Base-by-base conservation (phyloP, 202 grass and related monocot genomes). In the Digitaria exilis region DNA sequence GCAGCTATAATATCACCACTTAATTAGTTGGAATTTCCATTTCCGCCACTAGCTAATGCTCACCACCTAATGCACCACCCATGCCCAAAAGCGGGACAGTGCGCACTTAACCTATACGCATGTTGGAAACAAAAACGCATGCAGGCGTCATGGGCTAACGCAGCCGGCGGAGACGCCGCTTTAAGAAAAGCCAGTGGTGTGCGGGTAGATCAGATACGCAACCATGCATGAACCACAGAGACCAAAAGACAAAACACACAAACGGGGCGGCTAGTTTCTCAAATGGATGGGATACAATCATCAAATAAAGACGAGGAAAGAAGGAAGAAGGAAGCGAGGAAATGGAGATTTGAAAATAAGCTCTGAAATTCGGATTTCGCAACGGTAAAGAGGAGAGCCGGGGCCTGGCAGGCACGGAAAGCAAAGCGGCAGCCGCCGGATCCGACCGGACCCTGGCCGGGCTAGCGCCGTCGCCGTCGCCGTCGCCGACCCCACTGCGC, bases 1-100 rank as follows among this genome's bases (percentile, higher is more conserved):
- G 56, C 48, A 77, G 43, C 45, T 39, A 39, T 81, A 43, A 9
- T 15, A 6, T 13, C 2, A 54, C 21, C 24, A 54, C 22, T 50
- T 13, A 22, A 67, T 86, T 82, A 82, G 87, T 78, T 89, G 83
- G 51, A 65, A 78, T 18, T 22, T 78, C 65, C 42, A 82, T 86
- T 86, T 41, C n/a, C 32, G 50, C 48, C 13, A 51, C n/a, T 26
- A 58, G 28, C 48, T 78, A 78, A 82, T 72, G 78, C 72, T 32
- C 57, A 71, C 73, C 73, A 86, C 78, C 87, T 78, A 79, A 78
- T 14, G 55, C 48, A 39, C 37, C 37, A 39, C 37, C 37, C 37
- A 39, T 39, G 37, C 41, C 42, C 72, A 68, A 88, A 66, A 26
- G 22, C 55, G 6, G 24, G 3, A 2, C 39, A 76, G 25, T 26